Base-by-base conservation (phyloP, 768 basidiomycete genomes). In the Leccinum ochraceum region DNA sequence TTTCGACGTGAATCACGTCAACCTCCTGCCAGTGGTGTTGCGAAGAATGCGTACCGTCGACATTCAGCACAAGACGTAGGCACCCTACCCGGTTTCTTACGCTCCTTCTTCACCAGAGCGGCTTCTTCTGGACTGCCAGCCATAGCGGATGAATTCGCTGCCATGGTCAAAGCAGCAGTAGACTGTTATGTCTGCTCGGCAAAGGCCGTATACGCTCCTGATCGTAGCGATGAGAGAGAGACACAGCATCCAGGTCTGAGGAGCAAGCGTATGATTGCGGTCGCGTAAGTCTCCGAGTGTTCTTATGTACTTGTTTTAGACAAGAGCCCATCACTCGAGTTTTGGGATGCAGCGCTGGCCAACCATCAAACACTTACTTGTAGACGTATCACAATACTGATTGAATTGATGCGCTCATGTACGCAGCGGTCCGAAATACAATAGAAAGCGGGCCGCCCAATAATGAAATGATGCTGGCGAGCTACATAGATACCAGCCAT, bases 71-170 rank as follows among this genome's bases (percentile, higher is more conserved):
- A 80, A 53, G 77, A 78, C 1, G 77, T 78, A 30, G 75, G 80
- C 53, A 78, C 80, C 60, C 83, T 71, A 7, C 83, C 83, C 9
- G 83, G 83, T 60, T 79, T 80, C 54, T 78, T 77, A 52, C 81
- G 74, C 50, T 73, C 76, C 61, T 69, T 77, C 32, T 73, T 71
- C 37, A 62, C 60, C 9, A 58, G 46, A 24, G 26, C 11, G 11
- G 56, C 61, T n/a, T 17, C 48, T 53, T 66, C 69, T 32, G 62
- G 20, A 26, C 49, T 55, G 20, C 54, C 44, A 2, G 49, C 52
- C 60, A 59, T 71, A 36, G 5, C 2, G 34, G 22, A 53, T 49
- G 50, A 26, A 10, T 28, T 24, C 17, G 32, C 30, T 54, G 34
- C 32, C 32, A 34, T 14, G 32, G 48, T 26, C 14, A 28, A 30